phyloP scores from a whole-genome alignment of 768 basidiomycete species.

The Sistotremastrum suecicum region DNA sequence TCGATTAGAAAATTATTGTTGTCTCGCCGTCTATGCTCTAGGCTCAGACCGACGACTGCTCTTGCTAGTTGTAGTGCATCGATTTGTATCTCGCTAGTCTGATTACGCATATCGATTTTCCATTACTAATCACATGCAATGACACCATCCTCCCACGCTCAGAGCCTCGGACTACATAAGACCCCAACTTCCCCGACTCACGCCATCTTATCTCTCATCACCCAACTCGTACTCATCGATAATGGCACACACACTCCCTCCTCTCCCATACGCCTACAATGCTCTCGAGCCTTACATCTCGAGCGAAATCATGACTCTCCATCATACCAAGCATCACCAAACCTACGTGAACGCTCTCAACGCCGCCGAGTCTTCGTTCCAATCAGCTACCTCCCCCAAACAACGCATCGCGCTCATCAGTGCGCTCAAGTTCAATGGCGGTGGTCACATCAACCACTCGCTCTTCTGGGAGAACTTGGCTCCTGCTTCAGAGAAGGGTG shows the following conservation, averaged over 20 bases:
- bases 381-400: slow-evolving; percentile 52
- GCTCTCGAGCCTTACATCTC: slow-evolving; percentile 93
- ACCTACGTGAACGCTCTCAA: slow-evolving; percentile 89
- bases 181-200: too few relatives aligned
- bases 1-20: slow-evolving; percentile 42
- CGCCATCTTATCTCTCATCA: too few relatives aligned
- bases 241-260: slow-evolving; percentile 42
- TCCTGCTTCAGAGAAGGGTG: slow-evolving; percentile 39
- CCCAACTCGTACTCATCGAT: not conserved
- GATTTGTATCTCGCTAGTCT: too few relatives aligned
- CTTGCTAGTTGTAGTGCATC: too few relatives aligned
- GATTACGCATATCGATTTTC: too few relatives aligned
- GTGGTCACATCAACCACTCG: slow-evolving; percentile 94
- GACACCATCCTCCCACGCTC: too few relatives aligned
- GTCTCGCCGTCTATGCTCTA: too few relatives aligned
- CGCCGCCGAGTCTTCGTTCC: slow-evolving; percentile 69
- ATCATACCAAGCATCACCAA: slow-evolving; percentile 93
- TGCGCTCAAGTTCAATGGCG: slow-evolving; percentile 92
- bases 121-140: too few relatives aligned
- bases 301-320: slow-evolving; percentile 83
- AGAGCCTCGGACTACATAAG: too few relatives aligned
- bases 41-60: too few relatives aligned
- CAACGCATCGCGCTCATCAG: slow-evolving; percentile 79
- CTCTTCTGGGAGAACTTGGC: slow-evolving; percentile 95
- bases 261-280: slow-evolving; percentile 68